Evolutionary conservation across 2,329 filamentous ascomycete genomes (phyloP), one percentile per base, ranked within the genome.

Genomic region (Aureobasidium sp.): DNA sequence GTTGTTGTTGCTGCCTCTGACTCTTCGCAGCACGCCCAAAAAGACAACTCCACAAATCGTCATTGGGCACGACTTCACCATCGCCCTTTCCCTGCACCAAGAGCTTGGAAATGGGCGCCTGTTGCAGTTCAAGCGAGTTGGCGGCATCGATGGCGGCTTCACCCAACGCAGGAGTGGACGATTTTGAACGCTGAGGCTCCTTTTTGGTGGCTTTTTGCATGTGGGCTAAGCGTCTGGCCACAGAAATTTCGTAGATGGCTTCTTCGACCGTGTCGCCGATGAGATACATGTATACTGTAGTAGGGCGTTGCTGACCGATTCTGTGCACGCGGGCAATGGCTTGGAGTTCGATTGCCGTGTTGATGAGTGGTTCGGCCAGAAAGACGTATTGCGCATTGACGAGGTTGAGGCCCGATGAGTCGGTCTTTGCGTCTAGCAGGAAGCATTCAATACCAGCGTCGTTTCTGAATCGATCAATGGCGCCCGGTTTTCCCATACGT

Each of bases 341-440:
- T 74, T 99, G 94, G 11, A 97, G 81, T 74, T 97, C 94, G 17
- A 99, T 85, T 0, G 92, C 91, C 0, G 93, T 93, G 71, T 97
- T 96, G 68, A 97, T 85, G 3, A 97, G 79, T 2, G 94, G 94
- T 71, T 99, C 94, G 72, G 91, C 96, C 5, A 99, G 82, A 70
- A 97, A 95, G 1, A 97, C 91, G 71, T 97, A 91, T 52, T 86
- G 96, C 5, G 93, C 94, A 69, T 95, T 93, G 66, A 96, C 88
- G 0, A 99, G 82, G 65, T 96, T 97, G 34, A 99, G 80, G 0
- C 94, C 94, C 1, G 89, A 92, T 0, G 90, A 88, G 71, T 96
- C 90, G 0, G 90, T 89, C 66, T 91, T 89, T 6, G 92, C 92
- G 71, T 97, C 91, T 15, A 99, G 82, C 3, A 97, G 80, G 68